Evolutionary conservation across 2,329 filamentous ascomycete species (phyloP).

Genomic region (Zasmidium angulare): DNA sequence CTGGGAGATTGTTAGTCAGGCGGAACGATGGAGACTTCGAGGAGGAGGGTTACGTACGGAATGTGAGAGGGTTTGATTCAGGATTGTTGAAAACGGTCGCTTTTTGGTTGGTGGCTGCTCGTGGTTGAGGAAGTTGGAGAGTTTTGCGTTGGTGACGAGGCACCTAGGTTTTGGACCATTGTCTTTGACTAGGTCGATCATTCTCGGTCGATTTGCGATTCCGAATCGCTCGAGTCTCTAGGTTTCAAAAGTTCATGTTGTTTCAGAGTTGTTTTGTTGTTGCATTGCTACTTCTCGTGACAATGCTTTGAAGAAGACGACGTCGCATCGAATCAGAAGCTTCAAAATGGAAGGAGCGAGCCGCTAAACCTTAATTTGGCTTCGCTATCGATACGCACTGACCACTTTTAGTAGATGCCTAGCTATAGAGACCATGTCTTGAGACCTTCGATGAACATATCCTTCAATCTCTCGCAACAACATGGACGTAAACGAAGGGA

Average conservation of each 20-base stretch:
- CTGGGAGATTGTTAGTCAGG: conserved; percentile 36
- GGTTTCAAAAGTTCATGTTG: no score
- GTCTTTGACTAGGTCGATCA: conserved; percentile 16
- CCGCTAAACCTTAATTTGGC: no score
- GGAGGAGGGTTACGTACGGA: conserved; percentile 46
- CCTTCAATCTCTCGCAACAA: background rate
- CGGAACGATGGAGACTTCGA: background rate
- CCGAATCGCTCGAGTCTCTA: no score
- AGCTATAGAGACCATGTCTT: background rate
- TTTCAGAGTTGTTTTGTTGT: no score
- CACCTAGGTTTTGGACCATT: conserved; percentile 56
- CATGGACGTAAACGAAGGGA: background rate
- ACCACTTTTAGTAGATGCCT: background rate
- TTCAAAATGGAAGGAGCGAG: no score
- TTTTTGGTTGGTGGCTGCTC: conserved; percentile 69
- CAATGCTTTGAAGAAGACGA: no score
- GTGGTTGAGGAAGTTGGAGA: conserved; percentile 68
- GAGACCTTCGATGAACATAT: background rate
- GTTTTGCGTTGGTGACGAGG: conserved; percentile 67
- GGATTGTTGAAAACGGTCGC: conserved; percentile 72
- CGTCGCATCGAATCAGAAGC: no score
- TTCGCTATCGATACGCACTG: no score
- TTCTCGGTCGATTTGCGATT: background rate
- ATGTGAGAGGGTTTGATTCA: conserved; percentile 66
- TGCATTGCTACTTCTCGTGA: no score